phyloP scores from a whole-genome alignment of 2,329 filamentous ascomycete genomes.

The Colletotrichum tabaci region DNA sequence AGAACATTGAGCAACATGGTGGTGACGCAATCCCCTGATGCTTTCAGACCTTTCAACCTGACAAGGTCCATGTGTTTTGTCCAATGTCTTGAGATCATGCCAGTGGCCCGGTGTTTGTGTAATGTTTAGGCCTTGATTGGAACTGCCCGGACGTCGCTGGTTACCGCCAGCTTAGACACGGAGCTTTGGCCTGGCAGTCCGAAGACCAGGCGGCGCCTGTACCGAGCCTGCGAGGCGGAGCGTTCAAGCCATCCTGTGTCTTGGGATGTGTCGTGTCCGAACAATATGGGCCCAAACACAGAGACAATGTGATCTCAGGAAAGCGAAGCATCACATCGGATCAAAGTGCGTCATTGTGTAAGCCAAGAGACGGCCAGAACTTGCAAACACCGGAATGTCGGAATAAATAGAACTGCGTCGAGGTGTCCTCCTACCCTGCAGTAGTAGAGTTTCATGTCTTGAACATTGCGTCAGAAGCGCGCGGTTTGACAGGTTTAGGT shows the following conservation, averaged over 20 bases:
- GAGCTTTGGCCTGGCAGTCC: constrained; percentile 14
- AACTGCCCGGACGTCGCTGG: constrained; percentile 3
- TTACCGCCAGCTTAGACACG: constrained; percentile 11
- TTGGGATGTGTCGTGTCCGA: background rate
- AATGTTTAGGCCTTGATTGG: constrained; percentile 16
- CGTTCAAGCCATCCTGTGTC: background rate
- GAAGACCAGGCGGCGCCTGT: constrained; percentile 18
- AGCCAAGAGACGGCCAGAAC: constrained; percentile 24
- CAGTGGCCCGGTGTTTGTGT: constrained; percentile 21
- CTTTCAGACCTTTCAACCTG: constrained; percentile 13
- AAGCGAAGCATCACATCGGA: constrained; percentile 13
- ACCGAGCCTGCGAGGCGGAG: constrained; percentile 2
- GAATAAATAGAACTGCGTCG: constrained; percentile 9
- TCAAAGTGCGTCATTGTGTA: constrained; percentile 26
- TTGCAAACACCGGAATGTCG: constrained; percentile 18
- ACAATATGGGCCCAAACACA: background rate
- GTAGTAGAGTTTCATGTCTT: constrained; percentile 36
- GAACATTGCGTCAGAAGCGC: constrained; percentile 35
- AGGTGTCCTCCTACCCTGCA: constrained; percentile 16
- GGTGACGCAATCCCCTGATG: constrained; percentile 30
- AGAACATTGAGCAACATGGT: constrained; percentile 21
- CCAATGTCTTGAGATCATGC: background rate
- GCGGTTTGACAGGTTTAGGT: constrained; percentile 27
- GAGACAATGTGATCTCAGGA: background rate
- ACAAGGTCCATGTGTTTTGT: constrained; percentile 1